Evolutionary conservation across 768 basidiomycete genomes (phyloP).

Genomic region (Filobasidium wieringae): DNA sequence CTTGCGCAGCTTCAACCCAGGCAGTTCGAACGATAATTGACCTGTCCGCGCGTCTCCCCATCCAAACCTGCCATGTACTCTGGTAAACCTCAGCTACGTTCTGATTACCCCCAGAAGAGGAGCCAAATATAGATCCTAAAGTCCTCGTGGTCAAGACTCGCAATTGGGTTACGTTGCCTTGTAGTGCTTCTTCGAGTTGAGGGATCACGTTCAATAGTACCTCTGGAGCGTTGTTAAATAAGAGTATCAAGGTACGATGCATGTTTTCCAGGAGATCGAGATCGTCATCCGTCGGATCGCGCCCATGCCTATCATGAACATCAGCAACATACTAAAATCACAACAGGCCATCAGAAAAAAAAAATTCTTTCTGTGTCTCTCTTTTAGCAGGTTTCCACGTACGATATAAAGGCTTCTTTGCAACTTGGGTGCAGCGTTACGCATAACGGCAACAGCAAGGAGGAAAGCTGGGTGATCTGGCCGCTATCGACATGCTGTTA

Average conservation of each 20-base stretch:
- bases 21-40: slow-evolving; percentile 56
- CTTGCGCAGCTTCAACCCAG: slow-evolving; percentile 59
- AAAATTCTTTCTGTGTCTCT: no score
- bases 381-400: not conserved
- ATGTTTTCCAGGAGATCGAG: slow-evolving; percentile 45
- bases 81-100: slow-evolving; percentile 1
- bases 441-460: slow-evolving; percentile 5
- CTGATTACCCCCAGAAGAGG: not conserved
- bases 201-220: slow-evolving; percentile 84
- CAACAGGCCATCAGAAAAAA: no score
- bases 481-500: not conserved
- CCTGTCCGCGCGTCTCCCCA: slow-evolving; percentile 67
- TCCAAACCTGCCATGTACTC: slow-evolving; percentile 72
- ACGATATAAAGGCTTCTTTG: slow-evolving; percentile 40
- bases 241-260: slow-evolving; percentile 72
- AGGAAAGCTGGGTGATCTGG: slow-evolving; percentile 9
- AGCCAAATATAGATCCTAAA: slow-evolving; percentile 74
- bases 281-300: slow-evolving; percentile 25
- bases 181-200: slow-evolving; percentile 79
- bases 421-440: slow-evolving; percentile 6
- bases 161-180: slow-evolving; percentile 58
- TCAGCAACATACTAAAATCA: slow-evolving; percentile 68
- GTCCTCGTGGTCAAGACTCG: slow-evolving; percentile 72
- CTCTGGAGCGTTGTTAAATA: slow-evolving; percentile 66
- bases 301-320: slow-evolving; percentile 46